These are phyloP conservation scores for Pedinophyceae sp. DNA, from an alignment of 139 green algal species.

Conservation along the genomic window DNA sequence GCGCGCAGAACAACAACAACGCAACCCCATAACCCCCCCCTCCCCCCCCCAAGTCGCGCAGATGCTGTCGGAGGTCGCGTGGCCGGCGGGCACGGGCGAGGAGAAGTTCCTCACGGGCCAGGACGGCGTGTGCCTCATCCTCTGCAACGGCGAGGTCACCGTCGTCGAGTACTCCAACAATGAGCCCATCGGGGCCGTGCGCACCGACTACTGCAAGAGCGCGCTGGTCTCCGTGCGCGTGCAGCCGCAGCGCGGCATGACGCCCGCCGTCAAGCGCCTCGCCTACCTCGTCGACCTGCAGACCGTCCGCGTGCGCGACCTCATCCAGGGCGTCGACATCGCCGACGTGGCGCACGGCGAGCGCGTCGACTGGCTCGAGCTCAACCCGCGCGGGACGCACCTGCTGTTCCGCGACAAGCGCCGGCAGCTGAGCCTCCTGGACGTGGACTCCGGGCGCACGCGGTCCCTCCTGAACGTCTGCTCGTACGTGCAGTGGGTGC, in stretches of 20 bases:
- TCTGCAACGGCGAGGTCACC: constrained; percentile 48
- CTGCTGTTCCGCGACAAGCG: constrained; percentile 74
- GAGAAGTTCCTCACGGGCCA: no score
- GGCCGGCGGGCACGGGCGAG: no score
- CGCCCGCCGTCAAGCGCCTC: constrained; percentile 30
- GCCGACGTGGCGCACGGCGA: constrained; percentile 49
- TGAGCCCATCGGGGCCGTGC: constrained; percentile 39
- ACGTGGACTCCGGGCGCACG: constrained; percentile 41
- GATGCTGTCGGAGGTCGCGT: no score
- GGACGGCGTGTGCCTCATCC: constrained; percentile 64
- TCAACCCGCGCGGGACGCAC: constrained; percentile 57
- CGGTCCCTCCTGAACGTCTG: constrained; percentile 53
- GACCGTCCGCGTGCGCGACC: constrained; percentile 54
- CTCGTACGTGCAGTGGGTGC: constrained; percentile 73
- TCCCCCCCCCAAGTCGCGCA: no score
- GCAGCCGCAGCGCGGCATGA: constrained; percentile 9
- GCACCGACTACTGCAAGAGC: constrained; percentile 57
- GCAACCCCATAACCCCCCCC: no score
- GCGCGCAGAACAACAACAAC: no score
- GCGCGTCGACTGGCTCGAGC: constrained; percentile 61
- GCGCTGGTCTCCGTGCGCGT: constrained; percentile 46
- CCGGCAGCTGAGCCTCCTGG: constrained; percentile 48
- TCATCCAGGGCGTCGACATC: constrained; percentile 20
- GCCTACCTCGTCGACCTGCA: constrained; percentile 67
- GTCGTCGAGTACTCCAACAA: constrained; percentile 49